A percentile compares a stretch with the other conserved stretches of the same genome.
Conservation (phyloP, 129 eudicot species). For the Flaveria trinervia region DNA sequence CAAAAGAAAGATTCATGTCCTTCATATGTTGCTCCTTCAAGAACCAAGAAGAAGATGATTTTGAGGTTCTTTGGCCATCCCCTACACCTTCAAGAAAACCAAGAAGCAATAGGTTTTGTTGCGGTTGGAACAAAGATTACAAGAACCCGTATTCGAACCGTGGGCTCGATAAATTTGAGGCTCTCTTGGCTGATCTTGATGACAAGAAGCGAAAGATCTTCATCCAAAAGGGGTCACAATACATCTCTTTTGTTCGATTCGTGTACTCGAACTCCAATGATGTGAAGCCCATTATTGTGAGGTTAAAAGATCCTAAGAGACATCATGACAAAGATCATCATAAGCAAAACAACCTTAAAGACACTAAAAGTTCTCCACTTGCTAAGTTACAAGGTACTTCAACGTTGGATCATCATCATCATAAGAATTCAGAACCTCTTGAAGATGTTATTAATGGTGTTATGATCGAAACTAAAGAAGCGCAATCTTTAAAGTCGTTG, state of each 20-base stretch:
- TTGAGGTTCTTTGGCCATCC: conserved; percentile 35
- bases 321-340: conserved; percentile 18
- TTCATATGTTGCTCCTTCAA: conserved; percentile 42
- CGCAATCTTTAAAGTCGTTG: neutral
- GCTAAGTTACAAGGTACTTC: conserved; percentile 22
- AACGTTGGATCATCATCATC: conserved; percentile 23
- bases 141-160: conserved; percentile 47
- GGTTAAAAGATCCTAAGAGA: conserved; percentile 30
- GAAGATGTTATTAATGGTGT: neutral
- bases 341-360: conserved; percentile 25
- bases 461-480: conserved; percentile 4
- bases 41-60: conserved; percentile 38
- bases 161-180: conserved; percentile 52
- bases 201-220: conserved; percentile 46
- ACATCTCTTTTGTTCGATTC: conserved; percentile 46
- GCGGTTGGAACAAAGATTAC: conserved; percentile 29
- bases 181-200: conserved; percentile 51
- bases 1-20: conserved; percentile 32
- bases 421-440: conserved; percentile 7
- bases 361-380: conserved; percentile 15
- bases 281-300: conserved; percentile 37
- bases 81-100: conserved; percentile 29
- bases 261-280: conserved; percentile 37
- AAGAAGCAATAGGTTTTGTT: conserved; percentile 24
- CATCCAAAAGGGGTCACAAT: conserved; percentile 48